Evolutionary conservation across 306 rosid species (phyloP), one percentile per base, ranked within the genome.

Genomic region (Lathyrus sativus): DNA sequence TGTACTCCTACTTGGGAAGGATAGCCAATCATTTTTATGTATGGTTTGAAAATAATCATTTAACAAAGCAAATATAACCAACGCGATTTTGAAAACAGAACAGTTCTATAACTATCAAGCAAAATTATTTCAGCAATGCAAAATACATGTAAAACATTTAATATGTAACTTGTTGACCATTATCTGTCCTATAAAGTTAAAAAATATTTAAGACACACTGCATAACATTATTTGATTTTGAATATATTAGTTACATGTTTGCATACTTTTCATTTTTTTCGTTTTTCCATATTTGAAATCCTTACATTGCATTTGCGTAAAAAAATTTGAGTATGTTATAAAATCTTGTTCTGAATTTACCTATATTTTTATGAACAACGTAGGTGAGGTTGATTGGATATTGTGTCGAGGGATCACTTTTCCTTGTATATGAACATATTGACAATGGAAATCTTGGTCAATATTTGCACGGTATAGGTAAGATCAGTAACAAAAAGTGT

Each of bases 341-440:
- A 1, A 43, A 50, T 73, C 44, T 38, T 24, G 12, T 38, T 50
- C 56, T 48, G 5, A 43, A 11, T 35, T 11, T 50, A 39, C 61
- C 43, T 45, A 46, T 14, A 31, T 65, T 65, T 66, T 18, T 12
- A 19, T 51, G 22, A 74, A 28, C 68, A 71, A 54, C 75, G 69
- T 79, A 88, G 97, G 96, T 91, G 86, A 86, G 97, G 31, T 81
- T 91, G 87, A 91, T 91, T 62, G 97, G 97, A 61, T 88, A 91
- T 71, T 91, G 97, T 41, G 88, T 86, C 11, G 96, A 86, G 72
- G 85, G 84, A 62, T 91, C 96, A 55, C 91, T 91, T 35, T 91
- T 91, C 79, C 79, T 91, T 29, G 96, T 88, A 17, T 88, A 91
- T 44, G 93, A 88, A 76, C 81, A 88, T 73, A 78, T 78, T 72